These are phyloP conservation scores for Macadamia tetraphylla DNA, from an alignment of 164 flowering plant species.

Conservation along the genomic window DNA sequence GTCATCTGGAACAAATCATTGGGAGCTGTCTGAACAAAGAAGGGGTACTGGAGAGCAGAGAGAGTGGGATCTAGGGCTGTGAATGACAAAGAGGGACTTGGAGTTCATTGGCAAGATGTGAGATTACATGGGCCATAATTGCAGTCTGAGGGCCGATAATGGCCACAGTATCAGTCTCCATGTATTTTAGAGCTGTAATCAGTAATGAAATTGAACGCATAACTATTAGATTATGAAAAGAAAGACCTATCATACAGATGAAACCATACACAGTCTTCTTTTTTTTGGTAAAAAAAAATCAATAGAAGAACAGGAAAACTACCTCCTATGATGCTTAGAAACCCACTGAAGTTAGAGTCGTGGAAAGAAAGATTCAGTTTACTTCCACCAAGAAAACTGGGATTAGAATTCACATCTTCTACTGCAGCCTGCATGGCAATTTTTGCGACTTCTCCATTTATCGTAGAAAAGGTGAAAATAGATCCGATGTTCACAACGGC, in stretches of 20 bases:
- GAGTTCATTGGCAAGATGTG: conserved; percentile 24
- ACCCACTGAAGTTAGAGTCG: not conserved
- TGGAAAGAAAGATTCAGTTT: conserved; percentile 32
- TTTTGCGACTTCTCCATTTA: conserved; percentile 48
- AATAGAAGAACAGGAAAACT: not conserved
- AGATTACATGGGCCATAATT: conserved; percentile 21
- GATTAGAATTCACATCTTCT: conserved; percentile 59
- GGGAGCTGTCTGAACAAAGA: conserved; percentile 20
- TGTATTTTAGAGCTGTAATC: conserved; percentile 10
- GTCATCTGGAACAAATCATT: conserved; percentile 19
- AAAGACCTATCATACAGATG: not conserved
- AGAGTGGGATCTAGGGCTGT: conserved; percentile 22
- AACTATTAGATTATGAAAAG: not conserved
- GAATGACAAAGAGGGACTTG: conserved; percentile 22
- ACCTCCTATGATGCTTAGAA: not conserved
- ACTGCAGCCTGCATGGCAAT: conserved; percentile 72
- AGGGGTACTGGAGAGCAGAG: conserved; percentile 23
- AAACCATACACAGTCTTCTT: not conserved
- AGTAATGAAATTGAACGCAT: not conserved
- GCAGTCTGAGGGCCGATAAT: conserved; percentile 23
- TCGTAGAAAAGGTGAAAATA: conserved; percentile 40
- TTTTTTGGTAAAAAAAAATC: not conserved
- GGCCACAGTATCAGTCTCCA: conserved; percentile 22
- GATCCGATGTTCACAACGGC: conserved; percentile 52
- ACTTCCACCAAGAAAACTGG: conserved; percentile 47